Base-by-base conservation (phyloP, 805 yeast species). In the Candida namnaoensis region DNA sequence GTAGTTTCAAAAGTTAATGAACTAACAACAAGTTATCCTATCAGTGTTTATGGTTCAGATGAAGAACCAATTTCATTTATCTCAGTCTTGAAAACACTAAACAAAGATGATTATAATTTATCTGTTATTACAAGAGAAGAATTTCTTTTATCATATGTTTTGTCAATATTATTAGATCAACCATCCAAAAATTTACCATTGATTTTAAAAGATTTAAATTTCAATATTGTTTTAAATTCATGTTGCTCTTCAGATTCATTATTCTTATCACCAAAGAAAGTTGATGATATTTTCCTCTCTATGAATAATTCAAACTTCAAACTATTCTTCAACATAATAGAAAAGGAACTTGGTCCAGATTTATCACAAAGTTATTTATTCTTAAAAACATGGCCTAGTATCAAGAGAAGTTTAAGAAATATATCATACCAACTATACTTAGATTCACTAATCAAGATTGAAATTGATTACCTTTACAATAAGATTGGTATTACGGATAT, bases 381-480 rank as follows among this genome's bases (percentile, higher is more conserved):
- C 27, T 34, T 38, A 1, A 46, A 41, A 23, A 49, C 50, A 5
- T 63, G 61, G 53, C 26, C 40, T 5, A 45, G 44, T 19, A 46
- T 64, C 26, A 44, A 44, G 37, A 44, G 50, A n/a, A 44, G 50
- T 3, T 40, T 65, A 23, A 50, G 65, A 42, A 50, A 53, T 34
- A 62, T 59, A 44, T 50, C 55, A 3, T 59, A 58, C 39, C 37
- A 54, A 5, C 47, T 57, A 5, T 69, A 65, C 39, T 47, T 69
- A 3, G 61, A 68, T 0, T 40, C 64, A 13, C 44, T 44, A 49
- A 60, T 47, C 34, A 44, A 47, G 34, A 47, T 47, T 2, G 38
- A 44, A 13, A 42, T 47, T 3, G 38, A 36, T 2, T 56, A 55
- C 39, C 34, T 54, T 14, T 45, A 53, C 2, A 7, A 28, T 9